Conservation (phyloP, 2,329 filamentous ascomycete species). For the Apiospora arundinis region DNA sequence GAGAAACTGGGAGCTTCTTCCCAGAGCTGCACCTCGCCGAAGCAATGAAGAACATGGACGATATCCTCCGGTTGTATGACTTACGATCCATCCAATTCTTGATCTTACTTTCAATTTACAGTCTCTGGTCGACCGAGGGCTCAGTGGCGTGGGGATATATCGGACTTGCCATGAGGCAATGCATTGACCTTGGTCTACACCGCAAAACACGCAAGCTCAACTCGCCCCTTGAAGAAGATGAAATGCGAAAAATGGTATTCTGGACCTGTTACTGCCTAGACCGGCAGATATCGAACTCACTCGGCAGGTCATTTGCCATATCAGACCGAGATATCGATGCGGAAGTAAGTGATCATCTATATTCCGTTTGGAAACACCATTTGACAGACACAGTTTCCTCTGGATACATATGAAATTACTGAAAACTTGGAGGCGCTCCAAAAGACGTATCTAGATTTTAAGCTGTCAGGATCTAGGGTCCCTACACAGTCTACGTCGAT, state of each 20-base stretch:
- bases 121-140: conserved; percentile 27
- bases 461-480: conserved; percentile 22
- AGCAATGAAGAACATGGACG: conserved; percentile 30
- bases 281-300: conserved; percentile 38
- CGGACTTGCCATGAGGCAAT: conserved; percentile 32
- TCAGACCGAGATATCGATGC: conserved; percentile 38
- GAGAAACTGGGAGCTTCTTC: conserved; percentile 34
- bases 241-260: conserved; percentile 38
- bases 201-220: conserved; percentile 28
- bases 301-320: conserved; percentile 40
- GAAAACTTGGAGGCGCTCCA: conserved; percentile 29
- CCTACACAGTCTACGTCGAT: conserved; percentile 34
- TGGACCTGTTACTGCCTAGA: conserved; percentile 42
- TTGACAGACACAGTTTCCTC: conserved; percentile 31
- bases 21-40: conserved; percentile 30
- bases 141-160: conserved; percentile 31
- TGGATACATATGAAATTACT: conserved; percentile 35
- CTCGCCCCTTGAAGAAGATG: conserved; percentile 30
- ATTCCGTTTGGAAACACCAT: background rate
- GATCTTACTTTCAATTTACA: conserved; percentile 32
- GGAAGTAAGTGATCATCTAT: conserved; percentile 24
- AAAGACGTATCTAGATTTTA: conserved; percentile 12
- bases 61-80: conserved; percentile 30
- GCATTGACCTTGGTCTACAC: conserved; percentile 34
- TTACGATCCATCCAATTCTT: conserved; percentile 31